phyloP scores from a whole-genome alignment of 306 rosid species.

The Ziziphus jujuba region DNA sequence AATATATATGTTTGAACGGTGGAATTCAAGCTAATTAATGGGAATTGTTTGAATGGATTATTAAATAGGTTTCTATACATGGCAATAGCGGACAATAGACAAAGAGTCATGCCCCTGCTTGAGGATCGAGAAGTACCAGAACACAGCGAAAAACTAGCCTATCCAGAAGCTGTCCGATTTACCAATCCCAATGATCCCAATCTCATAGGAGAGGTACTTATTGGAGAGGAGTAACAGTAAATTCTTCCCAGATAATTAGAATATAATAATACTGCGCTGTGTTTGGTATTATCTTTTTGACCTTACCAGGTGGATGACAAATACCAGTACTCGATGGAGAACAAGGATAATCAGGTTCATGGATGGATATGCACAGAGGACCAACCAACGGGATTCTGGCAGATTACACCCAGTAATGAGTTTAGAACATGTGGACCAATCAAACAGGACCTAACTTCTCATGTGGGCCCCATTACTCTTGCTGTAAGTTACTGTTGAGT shows the following conservation, averaged over 20 bases:
- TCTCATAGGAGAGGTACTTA: constrained; percentile 47
- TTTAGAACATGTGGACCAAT: constrained; percentile 91
- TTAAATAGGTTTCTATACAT: constrained; percentile 56
- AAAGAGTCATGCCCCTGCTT: constrained; percentile 48
- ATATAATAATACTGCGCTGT: constrained; percentile 13
- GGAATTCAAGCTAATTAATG: background rate
- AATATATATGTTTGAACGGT: background rate
- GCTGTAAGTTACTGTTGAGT: constrained; percentile 54
- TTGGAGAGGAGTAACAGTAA: too few species aligned
- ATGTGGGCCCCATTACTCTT: constrained; percentile 87
- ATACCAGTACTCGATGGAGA: constrained; percentile 81
- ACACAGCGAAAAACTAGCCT: constrained; percentile 41
- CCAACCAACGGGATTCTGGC: constrained; percentile 77
- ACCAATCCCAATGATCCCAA: constrained; percentile 32
- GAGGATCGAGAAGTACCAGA: constrained; percentile 41
- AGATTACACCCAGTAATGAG: constrained; percentile 78
- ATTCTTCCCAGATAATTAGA: constrained; percentile 1
- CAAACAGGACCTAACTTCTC: constrained; percentile 92
- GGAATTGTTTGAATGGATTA: constrained; percentile 9
- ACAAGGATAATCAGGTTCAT: constrained; percentile 74
- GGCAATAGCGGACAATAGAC: constrained; percentile 42
- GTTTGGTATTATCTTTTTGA: constrained; percentile 32
- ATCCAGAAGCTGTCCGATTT: constrained; percentile 45
- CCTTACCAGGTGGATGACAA: constrained; percentile 69
- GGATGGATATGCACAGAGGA: constrained; percentile 80